Evolutionary conservation across 441 rosid genomes (phyloP).

Genomic region (Euphorbia schlechtendalii): DNA sequence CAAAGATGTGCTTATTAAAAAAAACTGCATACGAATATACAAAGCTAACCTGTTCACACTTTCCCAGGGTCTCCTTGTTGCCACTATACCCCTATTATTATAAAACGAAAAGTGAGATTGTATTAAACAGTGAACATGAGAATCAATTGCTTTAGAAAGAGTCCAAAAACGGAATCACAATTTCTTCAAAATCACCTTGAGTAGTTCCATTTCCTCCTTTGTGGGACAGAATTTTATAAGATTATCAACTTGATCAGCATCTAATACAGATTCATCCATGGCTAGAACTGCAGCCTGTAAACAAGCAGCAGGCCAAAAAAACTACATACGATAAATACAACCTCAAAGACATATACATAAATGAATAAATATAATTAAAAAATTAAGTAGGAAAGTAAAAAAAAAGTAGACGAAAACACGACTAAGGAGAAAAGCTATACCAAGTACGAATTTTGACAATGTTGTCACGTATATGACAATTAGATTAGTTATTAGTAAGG

Average conservation of each 20-base stretch:
- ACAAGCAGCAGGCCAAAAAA: constrained; percentile 18
- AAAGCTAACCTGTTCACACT: constrained; percentile 86
- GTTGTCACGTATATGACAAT: too few relatives aligned
- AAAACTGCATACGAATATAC: background rate
- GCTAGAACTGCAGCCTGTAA: constrained; percentile 88
- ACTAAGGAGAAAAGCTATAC: background rate
- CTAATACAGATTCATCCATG: constrained; percentile 85
- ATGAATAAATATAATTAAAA: background rate
- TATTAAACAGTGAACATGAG: constrained; percentile 2
- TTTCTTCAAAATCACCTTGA: constrained; percentile 57
- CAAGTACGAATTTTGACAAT: too few relatives aligned
- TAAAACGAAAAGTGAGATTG: constrained; percentile 4
- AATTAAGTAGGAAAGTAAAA: background rate
- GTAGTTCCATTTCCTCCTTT: constrained; percentile 98
- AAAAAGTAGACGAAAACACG: background rate
- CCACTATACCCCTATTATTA: constrained; percentile 57
- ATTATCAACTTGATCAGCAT: constrained; percentile 96
- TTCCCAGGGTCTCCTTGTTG: constrained; percentile 73
- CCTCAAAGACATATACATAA: background rate
- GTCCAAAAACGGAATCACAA: constrained; percentile 16
- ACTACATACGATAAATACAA: background rate
- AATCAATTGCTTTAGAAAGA: constrained; percentile 1
- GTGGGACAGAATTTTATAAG: constrained; percentile 97
- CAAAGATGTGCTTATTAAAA: constrained; percentile 13
- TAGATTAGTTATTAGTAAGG: too few relatives aligned